phyloP scores from a whole-genome alignment of 345 rosid genomes.

The Eucalyptus pauciflora region DNA sequence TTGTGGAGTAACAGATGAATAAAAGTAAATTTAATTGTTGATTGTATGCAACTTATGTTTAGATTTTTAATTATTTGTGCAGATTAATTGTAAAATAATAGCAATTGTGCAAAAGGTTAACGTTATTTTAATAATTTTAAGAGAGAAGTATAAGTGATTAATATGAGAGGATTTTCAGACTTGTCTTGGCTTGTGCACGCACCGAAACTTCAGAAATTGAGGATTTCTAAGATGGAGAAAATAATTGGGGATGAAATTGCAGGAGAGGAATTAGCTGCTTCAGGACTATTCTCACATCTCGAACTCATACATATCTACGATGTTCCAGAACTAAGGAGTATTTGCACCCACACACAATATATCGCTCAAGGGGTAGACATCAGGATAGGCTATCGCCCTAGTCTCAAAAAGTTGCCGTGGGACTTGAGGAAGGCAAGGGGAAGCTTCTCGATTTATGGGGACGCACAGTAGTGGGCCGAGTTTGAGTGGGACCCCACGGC shows the following conservation, averaged over 20 bases:
- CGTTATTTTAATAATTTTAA: no score
- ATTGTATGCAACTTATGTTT: no score
- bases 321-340: fast-evolving
- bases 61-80: no score
- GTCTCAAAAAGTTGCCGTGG: background rate
- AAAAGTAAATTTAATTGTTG: no score
- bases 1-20: no score
- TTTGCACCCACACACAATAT: fast-evolving
- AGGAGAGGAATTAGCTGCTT: no score
- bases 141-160: no score
- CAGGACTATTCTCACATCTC: background rate
- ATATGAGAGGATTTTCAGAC: no score
- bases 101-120: no score
- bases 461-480: background rate
- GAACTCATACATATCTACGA: fast-evolving
- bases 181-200: no score
- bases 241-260: background rate
- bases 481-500: background rate
- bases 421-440: background rate
- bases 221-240: fast-evolving
- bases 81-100: no score
- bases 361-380: fast-evolving
- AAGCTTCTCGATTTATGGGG: fast-evolving
- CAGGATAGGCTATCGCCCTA: fast-evolving
- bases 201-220: background rate